These are phyloP conservation scores for Yamadazyma siamensis DNA, from an alignment of 1,139 yeast species.

Conservation along the genomic window DNA sequence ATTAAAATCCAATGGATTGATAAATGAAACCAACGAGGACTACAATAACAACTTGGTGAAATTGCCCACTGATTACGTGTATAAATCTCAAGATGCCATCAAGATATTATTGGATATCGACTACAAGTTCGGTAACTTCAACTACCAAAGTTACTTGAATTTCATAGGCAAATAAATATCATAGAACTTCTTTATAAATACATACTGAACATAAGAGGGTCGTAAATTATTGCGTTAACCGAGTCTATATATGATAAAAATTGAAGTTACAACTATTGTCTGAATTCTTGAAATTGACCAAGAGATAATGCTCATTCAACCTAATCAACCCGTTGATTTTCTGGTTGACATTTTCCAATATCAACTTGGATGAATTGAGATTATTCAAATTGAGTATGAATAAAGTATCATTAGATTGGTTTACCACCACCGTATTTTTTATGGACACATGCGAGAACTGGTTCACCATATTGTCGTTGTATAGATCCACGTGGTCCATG, in stretches of 20 bases:
- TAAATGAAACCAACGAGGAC: constrained; percentile 15
- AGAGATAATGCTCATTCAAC: constrained; percentile 10
- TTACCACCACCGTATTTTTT: constrained; percentile 11
- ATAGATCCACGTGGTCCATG: constrained; percentile 8
- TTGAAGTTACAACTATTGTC: constrained; percentile 12
- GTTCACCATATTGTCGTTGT: constrained; percentile 14
- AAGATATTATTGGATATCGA: constrained; percentile 62
- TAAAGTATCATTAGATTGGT: constrained; percentile 12
- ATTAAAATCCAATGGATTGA: constrained; percentile 20
- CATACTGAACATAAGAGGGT: no score
- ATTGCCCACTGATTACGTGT: constrained; percentile 50
- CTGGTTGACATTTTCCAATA: constrained; percentile 6
- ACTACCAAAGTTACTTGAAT: constrained; percentile 47
- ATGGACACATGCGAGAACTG: constrained; percentile 12
- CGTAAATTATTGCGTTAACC: no score
- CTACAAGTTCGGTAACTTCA: constrained; percentile 58
- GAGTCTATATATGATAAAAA: constrained; percentile 11
- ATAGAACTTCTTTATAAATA: no score
- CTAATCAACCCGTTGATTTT: constrained; percentile 15
- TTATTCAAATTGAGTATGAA: constrained; percentile 11
- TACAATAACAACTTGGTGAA: constrained; percentile 37
- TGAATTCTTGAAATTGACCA: constrained; percentile 11
- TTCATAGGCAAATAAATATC: constrained; percentile 34
- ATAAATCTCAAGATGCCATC: constrained; percentile 60
- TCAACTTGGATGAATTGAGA: constrained; percentile 7